Conservation (phyloP, 805 yeast species). For the Ogataea ganodermae region DNA sequence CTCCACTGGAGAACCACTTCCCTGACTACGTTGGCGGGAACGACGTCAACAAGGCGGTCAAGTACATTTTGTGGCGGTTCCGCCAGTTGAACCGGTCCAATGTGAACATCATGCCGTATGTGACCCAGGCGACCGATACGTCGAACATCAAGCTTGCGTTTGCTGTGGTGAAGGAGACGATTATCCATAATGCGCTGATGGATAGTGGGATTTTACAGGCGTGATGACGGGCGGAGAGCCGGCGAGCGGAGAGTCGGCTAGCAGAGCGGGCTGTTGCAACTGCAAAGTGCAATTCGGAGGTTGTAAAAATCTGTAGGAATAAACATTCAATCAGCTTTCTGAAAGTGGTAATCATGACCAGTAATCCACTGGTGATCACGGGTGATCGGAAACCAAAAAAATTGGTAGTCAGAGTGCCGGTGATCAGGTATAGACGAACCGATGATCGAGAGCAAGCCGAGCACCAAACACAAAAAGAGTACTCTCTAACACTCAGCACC, state of each 20-base stretch:
- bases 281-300: too few relatives aligned
- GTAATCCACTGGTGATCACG: too few relatives aligned
- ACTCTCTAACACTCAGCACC: too few relatives aligned
- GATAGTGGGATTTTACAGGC: conserved; percentile 54
- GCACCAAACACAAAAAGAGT: too few relatives aligned
- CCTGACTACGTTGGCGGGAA: conserved; percentile 92
- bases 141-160: conserved; percentile 80
- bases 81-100: conserved; percentile 82
- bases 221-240: not conserved
- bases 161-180: conserved; percentile 60
- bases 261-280: not conserved
- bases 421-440: too few relatives aligned
- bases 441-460: too few relatives aligned
- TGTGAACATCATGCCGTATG: conserved; percentile 81
- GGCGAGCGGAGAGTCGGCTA: not conserved
- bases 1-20: conserved; percentile 81
- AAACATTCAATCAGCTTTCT: too few relatives aligned
- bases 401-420: too few relatives aligned
- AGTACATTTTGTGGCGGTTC: conserved; percentile 88
- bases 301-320: too few relatives aligned
- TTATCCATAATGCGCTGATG: conserved; percentile 54
- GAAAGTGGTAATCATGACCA: too few relatives aligned
- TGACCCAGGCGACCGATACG: conserved; percentile 94
- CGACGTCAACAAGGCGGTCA: conserved; percentile 87
- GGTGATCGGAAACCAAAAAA: too few relatives aligned